Evolutionary conservation across 129 eudicot genomes (phyloP), one percentile per base, ranked within the genome.

Genomic region (Tanacetum coccineum): DNA sequence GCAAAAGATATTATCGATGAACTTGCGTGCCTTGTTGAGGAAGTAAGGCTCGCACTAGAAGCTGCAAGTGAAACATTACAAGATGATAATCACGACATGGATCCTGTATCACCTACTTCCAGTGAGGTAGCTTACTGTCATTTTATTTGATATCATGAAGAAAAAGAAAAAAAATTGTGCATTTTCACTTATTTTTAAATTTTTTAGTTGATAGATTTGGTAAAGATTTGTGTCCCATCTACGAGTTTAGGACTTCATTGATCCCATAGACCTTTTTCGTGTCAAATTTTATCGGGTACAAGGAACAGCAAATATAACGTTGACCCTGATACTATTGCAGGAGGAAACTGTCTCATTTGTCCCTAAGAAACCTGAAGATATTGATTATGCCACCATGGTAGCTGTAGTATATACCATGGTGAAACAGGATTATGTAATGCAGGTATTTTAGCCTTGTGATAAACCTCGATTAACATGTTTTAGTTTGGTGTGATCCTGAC

Each of bases 391-490:
- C 62, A 67, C 67, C 64, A 72, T 72, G 76, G 76, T 93, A 84
- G 92, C 92, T 51, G 54, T 79, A 20, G 75, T 93, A 25, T 86
- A 76, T 76, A 65, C 83, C 67, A 86, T 88, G 98, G 78, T 89
- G 64, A 86, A 84, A 78, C 84, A 79, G 71, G 98, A 93, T 72
- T 88, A 74, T 68, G 20, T 53, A 19, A 88, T 93, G 98, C 97
- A 84, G 96, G 96, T 89, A 81, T 13, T 22, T 19, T 28, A 40
- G 36, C 68, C 50, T 65, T 12, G 10, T 36, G 42, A 36, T 36
- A 36, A 36, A 36, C 42, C 10, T 36, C 2, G 42, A 36, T 22
- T 62, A 15, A 15, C 50, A 64, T 13, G 3, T 13, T 15, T 15
- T 58, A 3, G 1, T 17, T 18, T 28, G 3, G 7, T 22, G 40